Evolutionary conservation across 805 yeast genomes (phyloP).

Genomic region (Myxozyma kluyveri): DNA sequence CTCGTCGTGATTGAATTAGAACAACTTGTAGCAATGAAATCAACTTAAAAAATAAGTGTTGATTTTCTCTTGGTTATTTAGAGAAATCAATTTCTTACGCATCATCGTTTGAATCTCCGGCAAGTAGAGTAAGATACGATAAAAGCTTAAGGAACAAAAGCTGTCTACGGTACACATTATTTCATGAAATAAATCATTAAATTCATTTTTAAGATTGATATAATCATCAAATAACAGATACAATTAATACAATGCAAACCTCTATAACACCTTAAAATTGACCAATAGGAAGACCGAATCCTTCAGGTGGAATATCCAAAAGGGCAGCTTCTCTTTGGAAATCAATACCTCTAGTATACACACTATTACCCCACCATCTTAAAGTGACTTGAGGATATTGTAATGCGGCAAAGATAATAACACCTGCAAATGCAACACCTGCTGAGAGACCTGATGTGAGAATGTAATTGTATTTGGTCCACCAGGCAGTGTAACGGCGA

Average conservation of each 20-base stretch:
- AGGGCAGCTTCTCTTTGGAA: constrained; percentile 15
- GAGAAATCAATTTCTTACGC: too few species aligned
- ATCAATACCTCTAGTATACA: constrained; percentile 18
- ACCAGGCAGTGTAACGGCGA: constrained; percentile 59
- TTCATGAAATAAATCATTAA: too few species aligned
- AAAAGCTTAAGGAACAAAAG: too few species aligned
- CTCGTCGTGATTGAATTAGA: too few species aligned
- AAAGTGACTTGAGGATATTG: constrained; percentile 37
- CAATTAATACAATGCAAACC: neutral
- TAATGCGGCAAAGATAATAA: constrained; percentile 52
- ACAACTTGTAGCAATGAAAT: too few species aligned
- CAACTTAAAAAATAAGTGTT: too few species aligned
- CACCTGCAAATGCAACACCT: constrained; percentile 63
- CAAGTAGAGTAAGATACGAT: too few species aligned
- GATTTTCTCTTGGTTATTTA: too few species aligned
- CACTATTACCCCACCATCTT: constrained; percentile 61
- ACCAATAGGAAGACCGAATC: constrained; percentile 16
- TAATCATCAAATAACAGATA: too few species aligned
- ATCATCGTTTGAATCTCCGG: too few species aligned
- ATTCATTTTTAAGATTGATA: too few species aligned
- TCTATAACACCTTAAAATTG: neutral
- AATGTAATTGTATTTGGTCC: constrained; percentile 70
- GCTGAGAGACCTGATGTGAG: constrained; percentile 64
- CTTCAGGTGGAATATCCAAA: constrained; percentile 14
- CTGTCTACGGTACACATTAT: too few species aligned